These are phyloP conservation scores for Ganoderma boninense DNA, from an alignment of 1,284 basidiomycete species.

Conservation along the genomic window DNA sequence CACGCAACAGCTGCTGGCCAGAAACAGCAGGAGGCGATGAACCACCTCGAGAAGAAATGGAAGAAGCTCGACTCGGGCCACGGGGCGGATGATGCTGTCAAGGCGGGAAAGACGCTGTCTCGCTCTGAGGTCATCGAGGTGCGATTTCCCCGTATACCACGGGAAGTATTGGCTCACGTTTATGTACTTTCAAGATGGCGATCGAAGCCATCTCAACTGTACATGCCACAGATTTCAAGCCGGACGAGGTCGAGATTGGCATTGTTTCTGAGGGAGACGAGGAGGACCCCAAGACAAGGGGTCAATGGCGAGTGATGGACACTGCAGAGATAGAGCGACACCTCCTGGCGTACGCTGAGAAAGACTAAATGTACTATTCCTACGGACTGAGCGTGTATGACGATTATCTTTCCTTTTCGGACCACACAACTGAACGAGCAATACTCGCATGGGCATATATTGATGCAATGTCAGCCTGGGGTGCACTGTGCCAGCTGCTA, in stretches of 20 bases:
- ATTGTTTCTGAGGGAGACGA: slow-evolving; percentile 79
- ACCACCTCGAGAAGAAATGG: slow-evolving; percentile 98
- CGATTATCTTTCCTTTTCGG: not conserved
- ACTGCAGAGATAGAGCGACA: slow-evolving; percentile 88
- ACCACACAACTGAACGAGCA: not conserved
- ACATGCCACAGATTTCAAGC: slow-evolving; percentile 95
- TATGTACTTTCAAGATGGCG: slow-evolving; percentile 70
- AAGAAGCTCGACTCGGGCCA: slow-evolving; percentile 88
- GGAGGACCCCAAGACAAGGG: slow-evolving; percentile 72
- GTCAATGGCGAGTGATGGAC: slow-evolving; percentile 85
- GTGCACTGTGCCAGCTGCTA: not conserved
- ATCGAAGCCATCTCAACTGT: slow-evolving; percentile 95
- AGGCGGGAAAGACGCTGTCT: slow-evolving; percentile 71
- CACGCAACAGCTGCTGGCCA: slow-evolving; percentile 96
- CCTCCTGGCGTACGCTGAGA: slow-evolving; percentile 92
- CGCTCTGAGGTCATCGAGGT: slow-evolving; percentile 87
- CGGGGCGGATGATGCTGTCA: slow-evolving; percentile 77
- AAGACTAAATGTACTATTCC: slow-evolving; percentile 65
- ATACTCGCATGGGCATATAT: not conserved
- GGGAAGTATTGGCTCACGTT: not conserved
- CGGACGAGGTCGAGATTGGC: slow-evolving; percentile 88
- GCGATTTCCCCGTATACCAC: slow-evolving; percentile 31
- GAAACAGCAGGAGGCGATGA: slow-evolving; percentile 99
- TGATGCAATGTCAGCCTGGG: not conserved
- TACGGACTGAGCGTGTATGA: slow-evolving; percentile 22